These are phyloP conservation scores for Kalmanozyma brasiliensis DNA, from an alignment of 1,284 basidiomycete species.

Conservation along the genomic window DNA sequence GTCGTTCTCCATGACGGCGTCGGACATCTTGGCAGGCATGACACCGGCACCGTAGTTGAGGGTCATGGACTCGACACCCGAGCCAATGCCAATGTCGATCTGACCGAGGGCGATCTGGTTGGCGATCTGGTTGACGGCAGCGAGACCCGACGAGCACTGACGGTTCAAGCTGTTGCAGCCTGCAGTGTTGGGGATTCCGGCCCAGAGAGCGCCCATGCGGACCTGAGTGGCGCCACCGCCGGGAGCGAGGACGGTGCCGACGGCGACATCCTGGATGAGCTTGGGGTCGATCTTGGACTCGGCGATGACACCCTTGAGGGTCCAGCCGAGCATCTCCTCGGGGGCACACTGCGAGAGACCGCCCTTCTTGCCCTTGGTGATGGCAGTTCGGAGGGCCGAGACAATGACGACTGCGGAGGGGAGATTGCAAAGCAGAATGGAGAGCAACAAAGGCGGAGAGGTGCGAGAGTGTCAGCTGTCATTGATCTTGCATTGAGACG, in stretches of 20 bases:
- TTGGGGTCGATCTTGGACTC: constrained; percentile 77
- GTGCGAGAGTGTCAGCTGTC: constrained; percentile 1
- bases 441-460: not conserved
- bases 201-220: constrained; percentile 92
- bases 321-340: constrained; percentile 86
- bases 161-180: constrained; percentile 88
- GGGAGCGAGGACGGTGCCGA: constrained; percentile 93
- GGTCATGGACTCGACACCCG: constrained; percentile 96
- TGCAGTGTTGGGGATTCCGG: constrained; percentile 79
- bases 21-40: constrained; percentile 80
- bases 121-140: constrained; percentile 88
- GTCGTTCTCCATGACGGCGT: constrained; percentile 79
- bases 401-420: constrained; percentile 79
- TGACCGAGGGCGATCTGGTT: constrained; percentile 76
- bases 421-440: not conserved
- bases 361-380: constrained; percentile 91
- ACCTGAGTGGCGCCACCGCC: constrained; percentile 88
- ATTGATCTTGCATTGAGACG: not conserved
- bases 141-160: constrained; percentile 86
- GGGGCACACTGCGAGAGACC: constrained; percentile 86
- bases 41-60: constrained; percentile 74
- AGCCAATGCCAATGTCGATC: constrained; percentile 86
- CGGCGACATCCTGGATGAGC: constrained; percentile 78
- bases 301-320: constrained; percentile 66
- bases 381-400: constrained; percentile 84